phyloP scores from a whole-genome alignment of 768 basidiomycete genomes.

The Mycena alexandri region DNA sequence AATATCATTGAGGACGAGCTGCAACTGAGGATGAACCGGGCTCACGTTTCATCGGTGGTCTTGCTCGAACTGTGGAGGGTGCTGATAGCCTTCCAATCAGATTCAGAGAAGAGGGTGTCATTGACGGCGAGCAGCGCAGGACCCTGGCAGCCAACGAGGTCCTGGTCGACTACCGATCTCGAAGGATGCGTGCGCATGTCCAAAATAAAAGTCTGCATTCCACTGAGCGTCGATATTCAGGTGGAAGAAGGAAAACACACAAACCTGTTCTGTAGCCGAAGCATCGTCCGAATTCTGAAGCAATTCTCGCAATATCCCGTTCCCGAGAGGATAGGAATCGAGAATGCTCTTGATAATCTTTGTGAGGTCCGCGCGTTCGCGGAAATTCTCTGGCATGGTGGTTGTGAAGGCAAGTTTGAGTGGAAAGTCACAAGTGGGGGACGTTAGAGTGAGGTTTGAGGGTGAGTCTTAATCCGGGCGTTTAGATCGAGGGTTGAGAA shows the following conservation, averaged over 20 bases:
- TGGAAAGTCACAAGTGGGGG: neutral
- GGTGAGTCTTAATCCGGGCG: slow-evolving; percentile 7
- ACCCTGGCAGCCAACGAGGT: slow-evolving; percentile 42
- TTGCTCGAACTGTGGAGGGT: slow-evolving; percentile 48
- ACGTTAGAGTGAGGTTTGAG: slow-evolving; percentile 7
- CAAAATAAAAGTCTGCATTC: slow-evolving; percentile 43
- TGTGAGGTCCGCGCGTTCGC: slow-evolving; percentile 35
- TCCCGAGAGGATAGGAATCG: slow-evolving; percentile 42
- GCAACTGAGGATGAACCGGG: neutral
- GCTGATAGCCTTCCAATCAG: slow-evolving; percentile 45
- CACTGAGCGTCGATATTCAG: neutral
- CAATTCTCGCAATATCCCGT: slow-evolving; percentile 44
- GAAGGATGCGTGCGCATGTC: slow-evolving; percentile 42
- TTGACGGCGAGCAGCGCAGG: slow-evolving; percentile 47
- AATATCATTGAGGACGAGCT: neutral
- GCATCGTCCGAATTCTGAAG: slow-evolving; percentile 48
- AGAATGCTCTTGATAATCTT: slow-evolving; percentile 41
- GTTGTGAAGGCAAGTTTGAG: neutral
- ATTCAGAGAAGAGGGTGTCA: slow-evolving; percentile 43
- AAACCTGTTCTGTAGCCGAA: slow-evolving; percentile 41
- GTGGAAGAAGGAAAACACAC: neutral
- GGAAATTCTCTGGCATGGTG: slow-evolving; percentile 30
- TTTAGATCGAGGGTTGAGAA: slow-evolving; percentile 13
- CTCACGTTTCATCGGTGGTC: slow-evolving; percentile 43
- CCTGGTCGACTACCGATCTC: slow-evolving; percentile 34